A percentile compares a stretch with the other conserved stretches of the same genome.
phyloP scores from a whole-genome alignment of 305 asterid species.

The Fraxinus dipetala region DNA sequence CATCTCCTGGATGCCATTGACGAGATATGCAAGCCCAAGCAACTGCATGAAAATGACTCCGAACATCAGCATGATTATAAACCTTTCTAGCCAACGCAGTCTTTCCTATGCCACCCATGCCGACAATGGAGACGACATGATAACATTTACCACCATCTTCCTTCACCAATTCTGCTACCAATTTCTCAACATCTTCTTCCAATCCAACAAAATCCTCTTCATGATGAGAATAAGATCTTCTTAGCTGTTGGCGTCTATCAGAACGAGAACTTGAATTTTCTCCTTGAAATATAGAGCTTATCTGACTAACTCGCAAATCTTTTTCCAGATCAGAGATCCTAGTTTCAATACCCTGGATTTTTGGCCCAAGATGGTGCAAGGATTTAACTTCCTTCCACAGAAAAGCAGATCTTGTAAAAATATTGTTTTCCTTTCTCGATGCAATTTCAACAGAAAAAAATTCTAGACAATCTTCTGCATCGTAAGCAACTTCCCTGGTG shows the following conservation, averaged over 20 bases:
- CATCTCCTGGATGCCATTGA: slow-evolving; percentile 43
- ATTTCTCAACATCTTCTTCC: slow-evolving; percentile 35
- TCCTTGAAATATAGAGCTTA: slow-evolving; percentile 13
- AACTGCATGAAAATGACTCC: slow-evolving; percentile 32
- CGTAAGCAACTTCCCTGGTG: slow-evolving; percentile 43
- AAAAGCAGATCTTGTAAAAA: slow-evolving; percentile 7
- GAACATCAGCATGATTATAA: slow-evolving; percentile 27
- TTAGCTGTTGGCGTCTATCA: slow-evolving; percentile 18
- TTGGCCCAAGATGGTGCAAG: slow-evolving; percentile 6
- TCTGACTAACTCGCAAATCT: slow-evolving; percentile 27
- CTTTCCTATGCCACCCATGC: slow-evolving; percentile 55
- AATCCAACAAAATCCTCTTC: slow-evolving; percentile 50
- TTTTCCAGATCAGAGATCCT: slow-evolving; percentile 35
- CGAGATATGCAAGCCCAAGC: slow-evolving; percentile 55
- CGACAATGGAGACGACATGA: slow-evolving; percentile 31
- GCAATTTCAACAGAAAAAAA: slow-evolving; percentile 21
- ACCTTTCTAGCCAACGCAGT: slow-evolving; percentile 45
- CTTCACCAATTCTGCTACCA: slow-evolving; percentile 29
- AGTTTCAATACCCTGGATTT: slow-evolving; percentile 30
- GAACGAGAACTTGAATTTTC: slow-evolving; percentile 18
- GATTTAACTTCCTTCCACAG: slow-evolving; percentile 24
- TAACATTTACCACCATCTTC: slow-evolving; percentile 15
- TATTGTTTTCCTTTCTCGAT: slow-evolving; percentile 19
- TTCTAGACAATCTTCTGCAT: slow-evolving; percentile 33
- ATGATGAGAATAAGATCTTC: slow-evolving; percentile 36